phyloP scores from a whole-genome alignment of 2,329 filamentous ascomycete species.

The Ascochyta lentis region DNA sequence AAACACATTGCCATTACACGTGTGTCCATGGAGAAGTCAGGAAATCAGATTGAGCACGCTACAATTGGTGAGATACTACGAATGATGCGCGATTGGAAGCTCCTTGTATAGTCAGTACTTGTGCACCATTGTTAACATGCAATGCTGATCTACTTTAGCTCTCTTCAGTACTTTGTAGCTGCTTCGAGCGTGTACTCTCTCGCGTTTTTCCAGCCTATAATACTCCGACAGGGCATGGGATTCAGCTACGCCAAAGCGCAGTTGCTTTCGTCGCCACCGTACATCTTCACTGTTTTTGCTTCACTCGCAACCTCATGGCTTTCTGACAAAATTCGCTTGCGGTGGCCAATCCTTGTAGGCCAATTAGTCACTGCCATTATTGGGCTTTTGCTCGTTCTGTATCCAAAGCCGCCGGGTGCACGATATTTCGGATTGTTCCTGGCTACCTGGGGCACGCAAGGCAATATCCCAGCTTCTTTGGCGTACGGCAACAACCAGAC shows the following conservation, averaged over 20 bases:
- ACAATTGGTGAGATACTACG: slow-evolving; percentile 30
- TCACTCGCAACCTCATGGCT: slow-evolving; percentile 28
- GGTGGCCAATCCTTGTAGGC: slow-evolving; percentile 30
- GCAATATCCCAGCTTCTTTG: slow-evolving; percentile 27
- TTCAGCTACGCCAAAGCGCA: slow-evolving; percentile 34
- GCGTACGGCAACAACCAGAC: slow-evolving; percentile 43
- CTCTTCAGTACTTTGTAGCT: slow-evolving; percentile 39
- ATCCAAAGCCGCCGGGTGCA: slow-evolving; percentile 27
- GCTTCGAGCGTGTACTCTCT: slow-evolving; percentile 36
- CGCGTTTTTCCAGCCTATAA: slow-evolving; percentile 35
- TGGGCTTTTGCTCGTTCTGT: slow-evolving; percentile 31
- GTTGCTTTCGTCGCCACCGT: slow-evolving; percentile 32
- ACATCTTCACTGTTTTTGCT: slow-evolving; percentile 30
- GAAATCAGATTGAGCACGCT: slow-evolving; percentile 31
- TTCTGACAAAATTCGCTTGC: slow-evolving; percentile 30
- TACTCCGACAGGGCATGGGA: slow-evolving; percentile 35
- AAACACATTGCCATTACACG: slow-evolving; percentile 33
- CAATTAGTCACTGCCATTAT: slow-evolving; percentile 29
- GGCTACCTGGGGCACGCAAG: slow-evolving; percentile 29
- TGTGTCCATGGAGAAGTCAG: slow-evolving; percentile 35
- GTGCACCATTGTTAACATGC: background rate
- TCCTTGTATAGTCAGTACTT: slow-evolving; percentile 33
- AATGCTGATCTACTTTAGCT: slow-evolving; percentile 19
- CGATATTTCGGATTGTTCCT: slow-evolving; percentile 37
- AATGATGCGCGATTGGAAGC: slow-evolving; percentile 40